Evolutionary conservation across 192 early-diverging fungal genomes (phyloP), one percentile per base, ranked within the genome.

Genomic region (Backusella macrospora): DNA sequence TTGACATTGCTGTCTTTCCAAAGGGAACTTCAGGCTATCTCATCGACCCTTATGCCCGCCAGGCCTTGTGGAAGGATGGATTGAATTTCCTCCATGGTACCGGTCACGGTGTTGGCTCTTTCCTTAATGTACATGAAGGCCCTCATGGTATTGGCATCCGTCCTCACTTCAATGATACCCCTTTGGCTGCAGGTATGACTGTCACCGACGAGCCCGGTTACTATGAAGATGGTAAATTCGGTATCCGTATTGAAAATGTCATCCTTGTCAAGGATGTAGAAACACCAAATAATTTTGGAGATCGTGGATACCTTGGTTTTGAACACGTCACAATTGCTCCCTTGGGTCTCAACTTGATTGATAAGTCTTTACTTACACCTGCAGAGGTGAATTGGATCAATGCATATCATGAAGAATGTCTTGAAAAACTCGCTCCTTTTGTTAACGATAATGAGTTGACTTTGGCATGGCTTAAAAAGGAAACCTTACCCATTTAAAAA

Each of bases 121-220:
- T 91, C 85, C 87, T 99, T 72, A 96, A 97, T 76, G 95, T 96
- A 3, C 95, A 98, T 69, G 95, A 97, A 75, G 95, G 96, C 0
- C 98, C 98, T 37, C 98, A 99, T 73, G 95, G 95, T 68, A 94
- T 98, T 66, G 93, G 93, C 18, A 87, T 91, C 48, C 88, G 96
- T 43, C 84, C 88, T 63, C 83, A 76, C 14, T 91, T 88, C 80
- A 90, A 96, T 77, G 90, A 92, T 55, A 87, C 86, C 6, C 90
- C 92, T 3, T 83, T 99, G 45, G 88, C 87, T 45, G 86, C 89
- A 8, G 96, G 96, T 16, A 99, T 99, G 98, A 96, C 93, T 0
- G 90, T 99, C 43, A 96, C 98, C 18, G 94, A 99, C 78, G 95
- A 99, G 81, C 98, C 98, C 18, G 98, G 98, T 1, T 99, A 94